Evolutionary conservation across 2,329 filamentous ascomycete genomes (phyloP).

Genomic region (Apiospora phragmitis): DNA sequence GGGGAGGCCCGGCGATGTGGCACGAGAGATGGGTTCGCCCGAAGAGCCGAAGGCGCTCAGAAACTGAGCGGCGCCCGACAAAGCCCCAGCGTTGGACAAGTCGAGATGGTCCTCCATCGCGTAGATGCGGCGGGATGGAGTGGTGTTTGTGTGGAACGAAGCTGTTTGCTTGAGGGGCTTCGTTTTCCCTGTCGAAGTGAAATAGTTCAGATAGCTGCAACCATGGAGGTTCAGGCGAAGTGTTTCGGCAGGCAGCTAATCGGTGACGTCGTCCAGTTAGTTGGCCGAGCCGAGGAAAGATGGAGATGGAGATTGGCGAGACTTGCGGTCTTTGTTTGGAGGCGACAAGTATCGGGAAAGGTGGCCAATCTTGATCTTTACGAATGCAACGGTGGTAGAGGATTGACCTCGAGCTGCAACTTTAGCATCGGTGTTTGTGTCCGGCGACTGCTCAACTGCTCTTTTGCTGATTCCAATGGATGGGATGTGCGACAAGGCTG

Average conservation of each 20-base stretch:
- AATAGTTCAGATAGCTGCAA: not conserved
- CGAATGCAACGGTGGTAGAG: not conserved
- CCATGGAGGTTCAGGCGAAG: not conserved
- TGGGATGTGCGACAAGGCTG: not conserved
- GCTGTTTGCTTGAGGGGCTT: conserved; percentile 2
- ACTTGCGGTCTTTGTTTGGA: not conserved
- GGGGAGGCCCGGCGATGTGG: conserved; percentile 76
- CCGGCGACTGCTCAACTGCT: not conserved
- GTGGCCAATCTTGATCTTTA: not conserved
- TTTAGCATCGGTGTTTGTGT: not conserved
- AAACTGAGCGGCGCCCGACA: conserved; percentile 39
- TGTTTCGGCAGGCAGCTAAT: not conserved
- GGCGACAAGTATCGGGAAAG: not conserved
- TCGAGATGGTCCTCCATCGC: conserved; percentile 41
- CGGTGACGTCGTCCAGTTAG: not conserved
- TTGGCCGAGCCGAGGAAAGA: not conserved
- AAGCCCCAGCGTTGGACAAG: conserved; percentile 36
- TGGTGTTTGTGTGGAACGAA: conserved; percentile 1
- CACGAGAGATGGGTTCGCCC: conserved; percentile 75
- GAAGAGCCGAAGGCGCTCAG: conserved; percentile 39
- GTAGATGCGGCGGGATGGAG: conserved; percentile 1
- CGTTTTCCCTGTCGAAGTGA: not conserved
- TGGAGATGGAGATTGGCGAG: not conserved
- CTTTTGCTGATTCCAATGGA: not conserved
- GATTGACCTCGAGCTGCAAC: not conserved